Conservation (phyloP, 2,329 filamentous ascomycete species). For the Colletotrichum spaethianum region DNA sequence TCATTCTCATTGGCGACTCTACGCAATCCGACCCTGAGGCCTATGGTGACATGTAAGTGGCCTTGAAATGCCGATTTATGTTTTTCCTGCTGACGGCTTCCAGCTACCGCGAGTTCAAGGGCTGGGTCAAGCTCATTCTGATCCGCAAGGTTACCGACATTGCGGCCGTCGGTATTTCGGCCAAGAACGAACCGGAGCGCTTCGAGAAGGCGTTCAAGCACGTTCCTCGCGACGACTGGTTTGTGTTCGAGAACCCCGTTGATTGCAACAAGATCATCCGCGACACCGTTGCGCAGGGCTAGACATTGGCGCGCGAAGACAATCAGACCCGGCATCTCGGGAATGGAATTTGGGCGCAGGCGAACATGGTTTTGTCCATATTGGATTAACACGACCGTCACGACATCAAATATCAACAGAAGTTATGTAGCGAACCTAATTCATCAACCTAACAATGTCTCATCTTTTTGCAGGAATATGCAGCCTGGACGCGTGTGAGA, state of each 20-base stretch:
- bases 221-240: slow-evolving; percentile 80
- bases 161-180: slow-evolving; percentile 76
- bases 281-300: slow-evolving; percentile 44
- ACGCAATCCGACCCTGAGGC: slow-evolving; percentile 93
- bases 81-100: background rate
- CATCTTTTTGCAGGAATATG: background rate
- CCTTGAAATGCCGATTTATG: background rate
- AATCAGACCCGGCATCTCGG: background rate
- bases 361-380: background rate
- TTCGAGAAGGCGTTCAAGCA: slow-evolving; percentile 88
- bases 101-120: slow-evolving; percentile 74
- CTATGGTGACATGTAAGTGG: slow-evolving; percentile 82
- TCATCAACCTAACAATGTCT: background rate
- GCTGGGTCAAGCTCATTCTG: slow-evolving; percentile 87
- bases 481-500: background rate
- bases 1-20: slow-evolving; percentile 90
- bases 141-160: slow-evolving; percentile 88
- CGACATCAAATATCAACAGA: background rate
- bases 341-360: slow-evolving; percentile 5
- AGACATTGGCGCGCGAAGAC: background rate
- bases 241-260: slow-evolving; percentile 83
- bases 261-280: slow-evolving; percentile 69
- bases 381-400: slow-evolving; percentile 11
- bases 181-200: slow-evolving; percentile 80
- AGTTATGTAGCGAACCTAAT: slow-evolving; percentile 27